Evolutionary conservation across 2,329 filamentous ascomycete species (phyloP), one percentile per base, ranked within the genome.

Genomic region (Aspergillus pseudoterreus): DNA sequence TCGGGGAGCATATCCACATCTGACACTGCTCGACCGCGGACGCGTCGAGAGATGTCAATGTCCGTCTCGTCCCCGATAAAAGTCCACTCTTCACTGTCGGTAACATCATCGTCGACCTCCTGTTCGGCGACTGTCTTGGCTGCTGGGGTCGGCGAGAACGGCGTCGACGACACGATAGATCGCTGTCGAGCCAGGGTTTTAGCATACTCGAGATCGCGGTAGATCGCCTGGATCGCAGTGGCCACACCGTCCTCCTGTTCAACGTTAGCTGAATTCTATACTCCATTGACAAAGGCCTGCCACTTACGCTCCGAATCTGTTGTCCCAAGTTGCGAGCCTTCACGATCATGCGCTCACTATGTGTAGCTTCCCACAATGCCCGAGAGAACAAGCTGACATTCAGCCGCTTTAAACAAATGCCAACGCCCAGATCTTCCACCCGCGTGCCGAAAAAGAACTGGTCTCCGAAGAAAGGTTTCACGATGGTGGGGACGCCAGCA

Each of bases 381-480:
- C 89, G 81, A 14, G 90, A 88, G 61, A 99, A 92, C 35, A 86
- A 82, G 58, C 83, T 87, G n/a, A 89, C 86, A 19, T 94, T 95
- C 76, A 96, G 84, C 71, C 90, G 94, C 76, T 88, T 91, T 62
- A 99, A 78, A 65, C 86, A 90, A 17, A 96, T 85, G 0, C 94
- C 94, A 2, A 97, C 94, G 0, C 94, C 92, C 5, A 99, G 78
- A 64, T 97, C 92, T 69, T 97, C 91, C 1, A 97, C 88, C 4
- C 94, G 82, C 27, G 80, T 83, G 6, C 91, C 94, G 63, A 95
- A 97, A 77, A 99, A 99, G 78, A 88, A 96, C 67, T 99, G 94
- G 63, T 99, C 94, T 4, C 94, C 94, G 66, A 99, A 99, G 76
- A 97, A 99, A 0, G 94, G 94, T 55, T 92, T 89, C 66, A 97